A percentile compares a stretch with the other conserved stretches of the same genome.
phyloP scores from a whole-genome alignment of 768 basidiomycete genomes.

The Rickenella mellea region DNA sequence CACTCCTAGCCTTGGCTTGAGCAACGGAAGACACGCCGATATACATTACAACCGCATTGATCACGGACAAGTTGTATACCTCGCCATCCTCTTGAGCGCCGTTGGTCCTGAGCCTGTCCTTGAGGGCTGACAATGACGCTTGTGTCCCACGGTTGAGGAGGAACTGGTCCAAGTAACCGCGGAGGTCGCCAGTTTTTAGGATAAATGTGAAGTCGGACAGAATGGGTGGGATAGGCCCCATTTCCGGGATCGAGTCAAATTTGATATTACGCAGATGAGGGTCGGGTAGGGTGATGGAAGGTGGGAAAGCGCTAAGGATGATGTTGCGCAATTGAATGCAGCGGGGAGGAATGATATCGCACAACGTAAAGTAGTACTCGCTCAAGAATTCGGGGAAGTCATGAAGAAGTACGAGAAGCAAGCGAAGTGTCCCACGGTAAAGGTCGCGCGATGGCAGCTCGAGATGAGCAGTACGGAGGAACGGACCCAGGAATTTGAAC shows the following conservation, averaged over 20 bases:
- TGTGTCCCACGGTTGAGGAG: slow-evolving; percentile 67
- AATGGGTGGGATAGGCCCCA: slow-evolving; percentile 87
- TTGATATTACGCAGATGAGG: slow-evolving; percentile 70
- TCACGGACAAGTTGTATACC: slow-evolving; percentile 77
- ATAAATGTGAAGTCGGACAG: slow-evolving; percentile 84
- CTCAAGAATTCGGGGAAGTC: slow-evolving; percentile 98
- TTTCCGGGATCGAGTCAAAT: slow-evolving; percentile 74
- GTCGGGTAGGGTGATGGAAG: slow-evolving; percentile 71
- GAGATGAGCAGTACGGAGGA: slow-evolving; percentile 77
- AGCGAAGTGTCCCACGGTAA: slow-evolving; percentile 82
- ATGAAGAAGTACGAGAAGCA: slow-evolving; percentile 91
- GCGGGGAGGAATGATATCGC: slow-evolving; percentile 84
- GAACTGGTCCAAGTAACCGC: slow-evolving; percentile 73
- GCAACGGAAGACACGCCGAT: slow-evolving; percentile 90
- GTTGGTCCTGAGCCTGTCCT: slow-evolving; percentile 59
- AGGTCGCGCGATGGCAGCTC: slow-evolving; percentile 75
- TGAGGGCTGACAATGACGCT: slow-evolving; percentile 67
- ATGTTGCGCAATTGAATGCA: slow-evolving; percentile 97
- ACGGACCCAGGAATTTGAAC: slow-evolving; percentile 90
- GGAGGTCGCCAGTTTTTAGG: slow-evolving; percentile 73
- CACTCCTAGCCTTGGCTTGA: slow-evolving; percentile 78
- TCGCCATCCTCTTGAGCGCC: slow-evolving; percentile 40
- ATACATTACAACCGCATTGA: slow-evolving; percentile 94
- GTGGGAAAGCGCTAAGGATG: slow-evolving; percentile 91
- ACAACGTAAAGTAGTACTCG: slow-evolving; percentile 93